phyloP scores from a whole-genome alignment of 1,284 basidiomycete species.

The Sphaerobolus stellatus region DNA sequence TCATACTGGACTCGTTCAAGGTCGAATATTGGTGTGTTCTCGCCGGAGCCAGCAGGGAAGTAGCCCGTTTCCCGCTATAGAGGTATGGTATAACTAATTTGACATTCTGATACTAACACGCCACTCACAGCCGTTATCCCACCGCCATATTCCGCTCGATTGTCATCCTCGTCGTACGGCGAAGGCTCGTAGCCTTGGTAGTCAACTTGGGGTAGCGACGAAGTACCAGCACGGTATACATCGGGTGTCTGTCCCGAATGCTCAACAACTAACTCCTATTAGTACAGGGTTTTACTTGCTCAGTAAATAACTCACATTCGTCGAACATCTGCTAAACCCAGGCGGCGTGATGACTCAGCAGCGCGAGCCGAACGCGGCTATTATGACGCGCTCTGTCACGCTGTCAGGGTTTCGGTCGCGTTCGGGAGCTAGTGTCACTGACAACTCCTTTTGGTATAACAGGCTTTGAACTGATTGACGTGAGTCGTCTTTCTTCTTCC shows the following conservation, averaged over 20 bases:
- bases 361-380: not conserved
- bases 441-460: not conserved
- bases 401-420: too few species aligned
- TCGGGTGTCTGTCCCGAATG: conserved; percentile 61
- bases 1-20: conserved; percentile 87
- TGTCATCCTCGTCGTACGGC: conserved; percentile 51
- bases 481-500: not conserved
- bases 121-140: conserved; percentile 41
- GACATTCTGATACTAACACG: too few species aligned
- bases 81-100: conserved; percentile 7
- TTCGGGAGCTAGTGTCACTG: too few species aligned
- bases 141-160: conserved; percentile 38
- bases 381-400: not conserved
- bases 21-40: conserved; percentile 71
- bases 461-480: not conserved
- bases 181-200: conserved; percentile 87
- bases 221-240: conserved; percentile 35
- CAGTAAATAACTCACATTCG: conserved; percentile 63
- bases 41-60: conserved; percentile 30
- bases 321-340: conserved; percentile 67
- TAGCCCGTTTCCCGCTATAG: conserved; percentile 41
- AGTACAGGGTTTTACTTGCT: conserved; percentile 7
- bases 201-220: conserved; percentile 58
- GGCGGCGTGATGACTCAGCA: not conserved
- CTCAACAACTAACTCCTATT: conserved; percentile 67